Evolutionary conservation across 768 basidiomycete genomes (phyloP), one percentile per base, ranked within the genome.

Genomic region (Kwoniella bestiolae): DNA sequence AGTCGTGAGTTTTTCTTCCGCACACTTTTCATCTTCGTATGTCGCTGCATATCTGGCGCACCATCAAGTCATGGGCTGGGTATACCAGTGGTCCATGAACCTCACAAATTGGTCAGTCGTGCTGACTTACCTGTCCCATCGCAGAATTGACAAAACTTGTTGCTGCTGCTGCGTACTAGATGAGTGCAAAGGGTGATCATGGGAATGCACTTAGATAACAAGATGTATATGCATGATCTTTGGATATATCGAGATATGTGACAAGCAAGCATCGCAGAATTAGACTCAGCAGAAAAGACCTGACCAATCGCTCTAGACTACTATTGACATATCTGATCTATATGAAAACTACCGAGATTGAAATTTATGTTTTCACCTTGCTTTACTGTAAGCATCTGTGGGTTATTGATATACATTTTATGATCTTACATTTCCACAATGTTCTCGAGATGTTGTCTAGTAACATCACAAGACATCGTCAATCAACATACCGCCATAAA

Each of bases 101-200:
- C n/a, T n/a, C n/a, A n/a, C n/a, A n/a, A n/a, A 18, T 14, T 46
- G 29, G 31, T 60, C 3, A 14, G 58, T 9, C 21, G 23, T 51
- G 26, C n/a, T 34, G 26, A 9, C 46, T 32, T 49, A 34, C 12
- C 7, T 44, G n/a, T n/a, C n/a, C n/a, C n/a, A n/a, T n/a, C n/a
- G 41, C 58, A 82, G 81, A 82, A 73, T 65, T 82, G 64, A 75
- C 75, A 60, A 82, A 80, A 66, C 68, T 80, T 23, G 72, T 80
- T 44, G 78, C 77, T 47, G 76, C 79, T 44, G 79, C 79, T 35
- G 78, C 74, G 14, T 70, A 70, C 57, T 74, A 71, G 65, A 57
- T 46, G 60, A 26, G 21, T 23, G 23, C 34, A 18, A 8, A 29
- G 55, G 55, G 38, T 67, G 11, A 31, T 32, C 16, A 34, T 50